phyloP scores from a whole-genome alignment of 192 early-diverging fungal species.

The Coemansia sp. region DNA sequence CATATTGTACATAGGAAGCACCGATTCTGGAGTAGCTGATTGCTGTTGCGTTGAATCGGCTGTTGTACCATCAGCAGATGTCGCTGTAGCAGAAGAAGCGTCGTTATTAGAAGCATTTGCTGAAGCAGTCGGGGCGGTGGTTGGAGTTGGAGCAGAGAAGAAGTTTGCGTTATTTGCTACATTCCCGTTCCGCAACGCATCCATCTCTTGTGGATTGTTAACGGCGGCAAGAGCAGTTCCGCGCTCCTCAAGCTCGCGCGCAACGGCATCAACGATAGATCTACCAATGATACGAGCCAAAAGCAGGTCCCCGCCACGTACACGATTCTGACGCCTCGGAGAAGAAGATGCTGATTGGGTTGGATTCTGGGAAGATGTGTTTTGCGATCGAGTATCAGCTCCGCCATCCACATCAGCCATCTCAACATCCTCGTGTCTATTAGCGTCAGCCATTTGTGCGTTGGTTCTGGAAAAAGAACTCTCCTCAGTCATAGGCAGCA shows the following conservation, averaged over 20 bases:
- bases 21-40: background rate
- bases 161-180: background rate
- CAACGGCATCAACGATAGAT: conserved; percentile 31
- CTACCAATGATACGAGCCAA: conserved; percentile 40
- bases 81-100: no score
- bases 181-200: background rate
- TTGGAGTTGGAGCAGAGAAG: background rate
- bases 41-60: background rate
- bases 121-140: background rate
- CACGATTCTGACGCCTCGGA: background rate
- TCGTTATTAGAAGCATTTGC: background rate
- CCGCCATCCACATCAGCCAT: background rate
- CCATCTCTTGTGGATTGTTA: background rate
- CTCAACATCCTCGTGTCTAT: background rate
- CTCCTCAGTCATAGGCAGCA: background rate
- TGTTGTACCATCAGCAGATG: no score
- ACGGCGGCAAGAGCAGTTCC: background rate
- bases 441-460: background rate
- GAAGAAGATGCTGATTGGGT: background rate
- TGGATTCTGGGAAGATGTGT: background rate
- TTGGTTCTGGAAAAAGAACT: background rate
- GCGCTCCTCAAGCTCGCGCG: conserved; percentile 33
- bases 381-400: background rate
- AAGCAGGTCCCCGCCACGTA: conserved; percentile 31
- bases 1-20: background rate